Evolutionary conservation across 306 rosid genomes (phyloP).

Genomic region (Morella rubra): DNA sequence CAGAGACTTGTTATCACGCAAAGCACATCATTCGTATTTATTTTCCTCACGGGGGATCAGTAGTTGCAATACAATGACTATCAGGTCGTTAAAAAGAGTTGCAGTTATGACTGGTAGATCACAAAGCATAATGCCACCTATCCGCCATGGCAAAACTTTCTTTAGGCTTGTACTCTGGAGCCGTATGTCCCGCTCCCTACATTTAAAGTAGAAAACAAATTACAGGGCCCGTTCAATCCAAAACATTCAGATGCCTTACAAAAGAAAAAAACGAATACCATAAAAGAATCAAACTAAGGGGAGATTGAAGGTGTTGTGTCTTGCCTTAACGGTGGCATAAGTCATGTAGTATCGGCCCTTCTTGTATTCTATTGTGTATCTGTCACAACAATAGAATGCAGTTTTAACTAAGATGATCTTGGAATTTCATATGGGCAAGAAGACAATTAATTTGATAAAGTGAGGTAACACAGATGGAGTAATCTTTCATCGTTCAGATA

Average conservation of each 20-base stretch:
- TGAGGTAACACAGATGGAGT: neutral
- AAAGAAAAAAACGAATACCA: neutral
- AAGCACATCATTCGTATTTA: too few species aligned
- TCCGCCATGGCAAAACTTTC: constrained; percentile 26
- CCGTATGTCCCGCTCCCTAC: constrained; percentile 36
- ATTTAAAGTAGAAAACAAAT: neutral
- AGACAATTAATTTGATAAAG: neutral
- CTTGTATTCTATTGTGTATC: neutral
- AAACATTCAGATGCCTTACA: too few species aligned
- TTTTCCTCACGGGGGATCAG: too few species aligned
- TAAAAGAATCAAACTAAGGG: neutral
- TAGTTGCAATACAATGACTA: too few species aligned
- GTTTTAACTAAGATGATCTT: neutral
- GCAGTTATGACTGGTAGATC: neutral
- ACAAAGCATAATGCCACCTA: constrained; percentile 22
- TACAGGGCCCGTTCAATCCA: neutral
- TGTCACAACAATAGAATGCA: neutral
- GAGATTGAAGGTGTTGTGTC: neutral
- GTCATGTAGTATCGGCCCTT: neutral
- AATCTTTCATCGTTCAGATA: neutral
- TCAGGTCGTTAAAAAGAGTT: too few species aligned
- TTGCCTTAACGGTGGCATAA: constrained; percentile 1
- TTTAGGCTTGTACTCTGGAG: constrained; percentile 37
- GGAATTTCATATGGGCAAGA: neutral
- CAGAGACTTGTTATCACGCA: too few species aligned